phyloP scores from a whole-genome alignment of 768 basidiomycete species.

The Pleurotus salmoneostramineus region DNA sequence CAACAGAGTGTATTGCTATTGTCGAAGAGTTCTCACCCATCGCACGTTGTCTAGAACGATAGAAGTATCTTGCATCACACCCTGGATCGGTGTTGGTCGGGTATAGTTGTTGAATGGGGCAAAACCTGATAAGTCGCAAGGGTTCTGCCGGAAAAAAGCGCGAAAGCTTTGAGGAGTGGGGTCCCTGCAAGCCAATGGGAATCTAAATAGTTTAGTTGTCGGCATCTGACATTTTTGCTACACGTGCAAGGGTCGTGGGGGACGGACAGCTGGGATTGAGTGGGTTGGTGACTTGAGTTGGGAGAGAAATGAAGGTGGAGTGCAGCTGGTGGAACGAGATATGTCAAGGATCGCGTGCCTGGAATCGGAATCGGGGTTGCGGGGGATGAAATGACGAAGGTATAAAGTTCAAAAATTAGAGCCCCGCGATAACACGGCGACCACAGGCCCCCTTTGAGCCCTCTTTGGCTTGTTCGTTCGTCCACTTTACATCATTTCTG shows the following conservation, averaged over 20 bases:
- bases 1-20: not conserved
- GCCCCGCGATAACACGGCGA: constrained; percentile 8
- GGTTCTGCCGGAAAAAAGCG: not conserved
- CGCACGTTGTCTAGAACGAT: not conserved
- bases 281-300: not conserved
- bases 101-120: not conserved
- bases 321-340: no score
- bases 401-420: constrained; percentile 10
- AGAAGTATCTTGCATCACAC: not conserved
- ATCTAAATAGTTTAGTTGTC: constrained; percentile 2
- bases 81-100: not conserved
- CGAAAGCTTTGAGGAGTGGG: not conserved
- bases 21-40: not conserved
- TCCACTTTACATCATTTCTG: not conserved
- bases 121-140: not conserved
- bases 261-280: not conserved
- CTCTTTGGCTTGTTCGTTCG: not conserved
- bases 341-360: not conserved
- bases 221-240: not conserved
- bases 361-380: constrained; percentile 5
- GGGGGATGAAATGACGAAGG: constrained; percentile 7
- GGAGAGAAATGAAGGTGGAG: no score
- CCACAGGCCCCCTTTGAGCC: not conserved
- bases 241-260: not conserved
- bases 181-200: not conserved